Base-by-base conservation (phyloP, 169 alveolate species). In the Eimeria maxima region DNA sequence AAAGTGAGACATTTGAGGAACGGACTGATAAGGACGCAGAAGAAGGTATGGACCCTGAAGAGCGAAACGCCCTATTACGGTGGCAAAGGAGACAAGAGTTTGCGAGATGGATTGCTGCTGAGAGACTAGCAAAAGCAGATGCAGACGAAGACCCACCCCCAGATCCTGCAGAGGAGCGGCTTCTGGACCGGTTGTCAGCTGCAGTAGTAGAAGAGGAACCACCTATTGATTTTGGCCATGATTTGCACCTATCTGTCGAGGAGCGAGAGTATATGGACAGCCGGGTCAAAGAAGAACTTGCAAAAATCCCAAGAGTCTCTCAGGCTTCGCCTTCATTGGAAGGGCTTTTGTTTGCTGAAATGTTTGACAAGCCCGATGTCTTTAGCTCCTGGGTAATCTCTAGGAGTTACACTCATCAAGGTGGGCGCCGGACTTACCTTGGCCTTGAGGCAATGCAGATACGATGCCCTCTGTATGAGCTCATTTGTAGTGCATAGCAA, bases 101-200 rank as follows among this genome's bases (percentile, higher is more conserved):
- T 45, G 88, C 67, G 13, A 45, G 65, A 1, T 20, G 53, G 60
- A n/a, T 78, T 42, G 88, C 88, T 8, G 88, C 42, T 0, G 11
- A 11, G 47, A 22, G 47, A 24, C 24, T 50, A 44, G n/a, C 0
- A 13, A 55, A 83, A 14, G 14, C n/a, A 14, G 73, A 53, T 29
- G 76, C 71, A 47, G 91, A 83, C 8, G 91, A 83, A 29, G 91
- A 83, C 55, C 91, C 91, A 14, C 91, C 91, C 4, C 91, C 91
- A n/a, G 91, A 83, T 8, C 91, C 76, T 53, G 55, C 73, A 55
- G 67, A 47, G 74, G 73, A 83, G 24, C 91, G 71, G 42, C 91
- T 83, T 53, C 91, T 83, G 24, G 55, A 38, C 53, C 91, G 76
- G 16, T 33, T 55, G 91, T 53, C 91, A 7, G 91, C 71, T 7